These are phyloP conservation scores for Mortierella sp. DNA, from an alignment of 371 early-diverging fungal genomes.

Conservation along the genomic window DNA sequence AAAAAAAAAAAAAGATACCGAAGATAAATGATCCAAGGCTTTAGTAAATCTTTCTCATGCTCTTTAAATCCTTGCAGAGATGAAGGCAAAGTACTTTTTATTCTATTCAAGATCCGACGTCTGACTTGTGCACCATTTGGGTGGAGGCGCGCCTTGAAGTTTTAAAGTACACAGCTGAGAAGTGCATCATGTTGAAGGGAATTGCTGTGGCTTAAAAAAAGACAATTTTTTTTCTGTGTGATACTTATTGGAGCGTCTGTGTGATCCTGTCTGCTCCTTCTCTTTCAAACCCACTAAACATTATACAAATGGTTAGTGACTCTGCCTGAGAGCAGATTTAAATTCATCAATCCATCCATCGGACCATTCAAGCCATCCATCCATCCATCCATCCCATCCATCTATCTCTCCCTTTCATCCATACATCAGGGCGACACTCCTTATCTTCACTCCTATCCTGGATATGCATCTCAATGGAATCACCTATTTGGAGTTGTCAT, in stretches of 20 bases:
- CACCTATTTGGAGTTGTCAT: no score
- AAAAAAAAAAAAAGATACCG: no score
- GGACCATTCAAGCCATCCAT: conserved; percentile 9
- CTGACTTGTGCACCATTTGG: no score
- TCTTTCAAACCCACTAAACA: conserved; percentile 47
- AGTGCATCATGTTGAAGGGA: background rate
- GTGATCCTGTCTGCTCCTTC: conserved; percentile 22
- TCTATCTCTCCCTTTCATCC: background rate
- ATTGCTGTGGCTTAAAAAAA: conserved; percentile 1
- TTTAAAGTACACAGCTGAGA: no score
- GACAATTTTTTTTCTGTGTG: background rate
- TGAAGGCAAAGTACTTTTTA: no score
- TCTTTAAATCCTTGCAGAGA: no score
- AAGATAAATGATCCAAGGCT: no score
- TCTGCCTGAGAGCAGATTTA: background rate
- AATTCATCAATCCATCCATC: conserved; percentile 12
- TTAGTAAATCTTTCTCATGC: no score
- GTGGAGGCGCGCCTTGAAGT: background rate
- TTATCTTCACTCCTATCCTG: no score
- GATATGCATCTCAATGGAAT: no score
- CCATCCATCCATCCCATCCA: conserved; percentile 5
- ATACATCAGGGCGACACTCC: background rate
- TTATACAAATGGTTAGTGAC: conserved; percentile 39
- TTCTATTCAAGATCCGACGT: no score
- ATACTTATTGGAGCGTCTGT: conserved; percentile 2